Percentiles rank a stretch among this genome's conserved stretches.
phyloP scores from a whole-genome alignment of 169 alveolate genomes.

The Cyclospora cayetanensis region DNA sequence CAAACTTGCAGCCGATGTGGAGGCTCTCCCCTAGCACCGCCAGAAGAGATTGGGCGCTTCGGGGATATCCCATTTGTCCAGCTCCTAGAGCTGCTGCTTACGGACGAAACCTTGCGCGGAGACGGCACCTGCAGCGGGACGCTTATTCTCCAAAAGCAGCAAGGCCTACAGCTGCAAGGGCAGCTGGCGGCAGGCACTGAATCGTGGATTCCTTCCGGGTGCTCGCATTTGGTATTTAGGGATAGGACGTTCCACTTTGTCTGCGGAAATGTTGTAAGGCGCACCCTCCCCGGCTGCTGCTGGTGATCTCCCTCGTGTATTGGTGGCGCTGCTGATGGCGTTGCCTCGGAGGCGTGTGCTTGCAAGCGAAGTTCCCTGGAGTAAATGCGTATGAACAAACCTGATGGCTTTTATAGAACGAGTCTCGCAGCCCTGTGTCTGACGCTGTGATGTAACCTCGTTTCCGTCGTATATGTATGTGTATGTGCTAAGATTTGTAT shows the following conservation, averaged over 20 bases:
- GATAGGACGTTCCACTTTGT: background rate
- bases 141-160: background rate
- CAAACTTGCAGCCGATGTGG: background rate
- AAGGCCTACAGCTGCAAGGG: background rate
- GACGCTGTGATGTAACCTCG: too few species aligned
- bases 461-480: too few species aligned
- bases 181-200: background rate
- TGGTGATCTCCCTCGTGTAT: background rate
- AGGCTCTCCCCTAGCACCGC: background rate
- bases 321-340: background rate
- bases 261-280: background rate
- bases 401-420: too few species aligned
- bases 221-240: conserved; percentile 22
- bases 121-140: background rate
- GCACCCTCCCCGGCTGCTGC: background rate
- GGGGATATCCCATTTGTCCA: background rate
- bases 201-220: background rate
- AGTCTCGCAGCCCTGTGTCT: too few species aligned
- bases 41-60: background rate
- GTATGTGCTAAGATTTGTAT: too few species aligned
- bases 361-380: too few species aligned
- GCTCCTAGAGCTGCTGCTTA: conserved; percentile 18
- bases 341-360: background rate
- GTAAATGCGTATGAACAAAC: too few species aligned
- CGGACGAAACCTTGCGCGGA: background rate